Evolutionary conservation across 192 early-diverging fungal species (phyloP), one percentile per base, ranked within the genome.

Genomic region (Rhizoclosmatium globosum): DNA sequence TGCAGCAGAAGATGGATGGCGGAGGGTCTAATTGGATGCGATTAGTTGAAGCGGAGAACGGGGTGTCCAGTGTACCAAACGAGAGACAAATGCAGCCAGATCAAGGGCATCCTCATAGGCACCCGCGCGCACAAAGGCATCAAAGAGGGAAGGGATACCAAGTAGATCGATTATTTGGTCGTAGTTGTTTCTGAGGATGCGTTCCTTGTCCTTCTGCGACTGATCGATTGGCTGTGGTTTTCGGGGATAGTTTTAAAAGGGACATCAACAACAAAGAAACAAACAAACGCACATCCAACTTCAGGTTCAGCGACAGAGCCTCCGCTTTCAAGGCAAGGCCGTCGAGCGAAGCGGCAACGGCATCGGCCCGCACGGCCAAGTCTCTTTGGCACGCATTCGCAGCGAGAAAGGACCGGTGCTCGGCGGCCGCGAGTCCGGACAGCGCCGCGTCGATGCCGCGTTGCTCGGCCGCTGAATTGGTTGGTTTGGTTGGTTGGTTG

Each of bases 91-190:
- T 38, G 86, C 78, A 15, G 91, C 86, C 42, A 96, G 74, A 62
- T 96, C 95, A 82, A 96, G 91, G 0, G 94, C 95, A 62, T 96
- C 95, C 44, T 92, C 91, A 70, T 95, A 95, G 68, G 93, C 92
- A 0, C 93, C 94, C 68, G 93, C 92, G 61, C 91, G 85, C 46
- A 95, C 91, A 80, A 94, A 92, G 0, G 91, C 93, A 64, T 96
- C 93, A 87, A 95, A 89, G 56, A 96, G 81, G 44, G 91, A 85
- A 2, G 95, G 95, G 21, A 95, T 94, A 74, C 93, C 93, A 2
- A 96, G 74, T 9, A 96, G 81, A 48, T 94, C 92, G 15, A 93
- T 58, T 61, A 95, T 64, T 42, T 88, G 72, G 58, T 76, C 60
- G 42, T 83, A 82, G 50, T 85, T 72, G 4, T 31, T 15, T 21